Evolutionary conservation across 106 monocot genomes (phyloP).

Genomic region (Dioscorea dumetorum): DNA sequence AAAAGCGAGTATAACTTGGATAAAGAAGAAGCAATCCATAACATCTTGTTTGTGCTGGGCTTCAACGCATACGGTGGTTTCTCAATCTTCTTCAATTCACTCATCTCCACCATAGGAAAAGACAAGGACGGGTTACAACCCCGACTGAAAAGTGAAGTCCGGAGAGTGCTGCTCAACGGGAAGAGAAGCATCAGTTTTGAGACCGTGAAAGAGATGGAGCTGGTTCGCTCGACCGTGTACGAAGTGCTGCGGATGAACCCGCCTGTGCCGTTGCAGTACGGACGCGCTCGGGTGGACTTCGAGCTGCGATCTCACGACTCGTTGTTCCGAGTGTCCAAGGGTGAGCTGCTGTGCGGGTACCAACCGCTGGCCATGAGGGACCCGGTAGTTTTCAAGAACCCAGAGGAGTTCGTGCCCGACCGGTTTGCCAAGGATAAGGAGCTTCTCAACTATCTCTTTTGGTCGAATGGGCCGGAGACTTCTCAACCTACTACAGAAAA

Average conservation of each 20-base stretch:
- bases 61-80: constrained; percentile 90
- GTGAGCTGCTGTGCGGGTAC: constrained; percentile 74
- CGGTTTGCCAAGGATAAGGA: constrained; percentile 33
- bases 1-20: constrained; percentile 27
- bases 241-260: constrained; percentile 68
- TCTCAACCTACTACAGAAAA: constrained; percentile 33
- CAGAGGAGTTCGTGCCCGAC: constrained; percentile 41
- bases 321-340: constrained; percentile 33
- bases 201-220: constrained; percentile 48
- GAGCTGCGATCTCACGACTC: constrained; percentile 35
- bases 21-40: constrained; percentile 59
- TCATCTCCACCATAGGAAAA: constrained; percentile 39
- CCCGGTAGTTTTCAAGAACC: constrained; percentile 42
- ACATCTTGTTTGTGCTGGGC: constrained; percentile 62
- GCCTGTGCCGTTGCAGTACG: constrained; percentile 71
- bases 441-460: constrained; percentile 46
- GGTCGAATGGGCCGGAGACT: constrained; percentile 79
- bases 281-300: constrained; percentile 46
- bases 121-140: constrained; percentile 26
- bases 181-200: constrained; percentile 13
- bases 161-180: constrained; percentile 13
- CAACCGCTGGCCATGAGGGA: constrained; percentile 71
- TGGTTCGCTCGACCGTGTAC: constrained; percentile 54
- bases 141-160: constrained; percentile 36
- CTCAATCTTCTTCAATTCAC: constrained; percentile 49